Evolutionary conservation across 306 rosid species (phyloP), one percentile per base, ranked within the genome.

Genomic region (Amphicarpaea edgeworthii): DNA sequence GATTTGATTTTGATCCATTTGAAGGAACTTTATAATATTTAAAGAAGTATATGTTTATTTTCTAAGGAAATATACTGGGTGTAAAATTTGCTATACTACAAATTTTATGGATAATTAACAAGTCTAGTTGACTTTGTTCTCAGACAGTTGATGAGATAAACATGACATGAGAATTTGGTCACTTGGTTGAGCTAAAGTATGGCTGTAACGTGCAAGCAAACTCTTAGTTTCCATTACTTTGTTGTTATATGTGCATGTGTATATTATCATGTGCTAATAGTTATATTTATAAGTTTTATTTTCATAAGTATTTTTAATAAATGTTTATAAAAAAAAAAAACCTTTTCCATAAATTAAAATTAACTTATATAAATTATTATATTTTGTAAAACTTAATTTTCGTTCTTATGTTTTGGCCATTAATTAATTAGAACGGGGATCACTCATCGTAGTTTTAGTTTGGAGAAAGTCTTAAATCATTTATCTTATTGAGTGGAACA

Each of bases 201-300:
- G 75, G 23, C 73, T 43, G 41, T 54, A 57, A 15, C 81, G 64
- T 78, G 76, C 76, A 73, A 68, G 76, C 53, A 72, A 64, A 23
- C 53, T 12, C 55, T 32, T 49, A 8, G 59, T 73, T 73, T 45
- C 8, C 12, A 45, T 41, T 6, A 16, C 32, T 58, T 28, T 14
- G 12, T 60, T 60, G 24, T n/a, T 16, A 57, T 57, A 26, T 12
- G n/a, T n/a, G n/a, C n/a, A 45, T 45, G 1, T 40, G 12, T 40
- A 34, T 34, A 34, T 34, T 30, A 30, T 30, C 37, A 30, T 30
- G 37, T 28, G n/a, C n/a, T n/a, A n/a, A n/a, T n/a, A n/a, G n/a
- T n/a, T n/a, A n/a, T n/a, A n/a, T n/a, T n/a, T n/a, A n/a, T n/a
- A n/a, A n/a, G n/a, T n/a, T n/a, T n/a, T n/a, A n/a, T n/a, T n/a